Conservation (phyloP, 1,139 yeast species). For the Saccharomyces hybrid region DNA sequence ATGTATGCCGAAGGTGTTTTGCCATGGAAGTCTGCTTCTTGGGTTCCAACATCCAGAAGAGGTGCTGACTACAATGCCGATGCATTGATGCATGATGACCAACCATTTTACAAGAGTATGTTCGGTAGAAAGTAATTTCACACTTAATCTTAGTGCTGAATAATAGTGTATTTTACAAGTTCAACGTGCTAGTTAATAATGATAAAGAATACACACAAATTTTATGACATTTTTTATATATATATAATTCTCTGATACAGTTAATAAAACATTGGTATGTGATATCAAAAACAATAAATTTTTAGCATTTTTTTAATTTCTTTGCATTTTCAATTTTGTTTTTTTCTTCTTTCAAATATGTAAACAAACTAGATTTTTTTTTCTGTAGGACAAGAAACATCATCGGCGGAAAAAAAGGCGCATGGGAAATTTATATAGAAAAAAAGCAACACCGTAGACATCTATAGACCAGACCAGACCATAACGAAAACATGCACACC, state of each 20-base stretch:
- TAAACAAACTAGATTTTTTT: neutral
- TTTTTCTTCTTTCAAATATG: too few species aligned
- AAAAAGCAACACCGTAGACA: too few species aligned
- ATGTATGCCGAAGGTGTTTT: constrained; percentile 37
- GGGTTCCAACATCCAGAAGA: constrained; percentile 31
- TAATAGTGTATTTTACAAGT: neutral
- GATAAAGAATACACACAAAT: neutral
- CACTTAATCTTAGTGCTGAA: neutral
- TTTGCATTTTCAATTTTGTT: neutral
- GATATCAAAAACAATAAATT: neutral
- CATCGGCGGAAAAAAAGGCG: neutral
- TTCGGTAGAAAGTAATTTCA: constrained; percentile 6
- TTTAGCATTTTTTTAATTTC: neutral
- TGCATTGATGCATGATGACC: constrained; percentile 11
- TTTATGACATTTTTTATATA: neutral
- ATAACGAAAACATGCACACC: too few species aligned
- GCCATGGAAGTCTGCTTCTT: constrained; percentile 38
- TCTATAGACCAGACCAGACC: too few species aligned
- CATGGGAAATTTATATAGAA: neutral
- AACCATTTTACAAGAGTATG: constrained; percentile 20
- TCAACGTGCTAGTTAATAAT: neutral
- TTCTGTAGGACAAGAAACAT: neutral
- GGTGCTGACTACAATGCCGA: constrained; percentile 13
- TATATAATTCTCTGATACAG: constrained; percentile 1
- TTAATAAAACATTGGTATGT: neutral